Base-by-base conservation (phyloP, 345 rosid species). In the Gossypium sturtianum region DNA sequence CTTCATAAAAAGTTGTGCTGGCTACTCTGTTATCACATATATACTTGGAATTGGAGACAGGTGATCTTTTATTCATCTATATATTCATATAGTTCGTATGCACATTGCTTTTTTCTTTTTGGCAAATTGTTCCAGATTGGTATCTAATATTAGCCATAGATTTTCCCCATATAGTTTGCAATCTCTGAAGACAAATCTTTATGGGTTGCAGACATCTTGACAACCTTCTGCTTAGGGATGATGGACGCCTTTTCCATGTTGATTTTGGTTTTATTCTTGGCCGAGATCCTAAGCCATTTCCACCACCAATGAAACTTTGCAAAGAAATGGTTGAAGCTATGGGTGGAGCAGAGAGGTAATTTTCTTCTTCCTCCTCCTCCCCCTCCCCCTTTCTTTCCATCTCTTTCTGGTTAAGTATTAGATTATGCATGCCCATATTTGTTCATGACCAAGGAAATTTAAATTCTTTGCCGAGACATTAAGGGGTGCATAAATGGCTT, bases 311-410 rank as follows among this genome's bases (percentile, higher is more conserved):
- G 99, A 95, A 91, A 81, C 97, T 95, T 65, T 95, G 99, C 89
- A 95, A 95, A 82, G 98, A 95, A 87, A 95, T 95, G 99, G 99
- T 95, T 64, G 99, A 95, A 87, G 99, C 98, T 58, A 95, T 95
- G 99, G 98, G 98, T 41, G 99, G 99, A 75, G 97, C 97, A 71
- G 99, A 95, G 73, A 95, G 98, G 99, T 93, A 74, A 60, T 67
- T 19, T 11, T 11, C n/a, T 29, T 68, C 53, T 27, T 57, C 66
- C 44, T 49, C 25, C 45, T 16, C 11, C 43, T 23, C 22, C 56
- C 38, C 27, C 38, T 0, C 41, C 38, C 64, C 19, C 15, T 15
- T 29, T 34, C 41, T 69, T 25, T 69, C 45, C 59, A 49, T 49
- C 15, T 25, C 72, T 15, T 68, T 15, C 58, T 25, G 72, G 17